Evolutionary conservation across 2,329 filamentous ascomycete genomes (phyloP), one percentile per base, ranked within the genome.

Genomic region (Coniochaeta prunicola): DNA sequence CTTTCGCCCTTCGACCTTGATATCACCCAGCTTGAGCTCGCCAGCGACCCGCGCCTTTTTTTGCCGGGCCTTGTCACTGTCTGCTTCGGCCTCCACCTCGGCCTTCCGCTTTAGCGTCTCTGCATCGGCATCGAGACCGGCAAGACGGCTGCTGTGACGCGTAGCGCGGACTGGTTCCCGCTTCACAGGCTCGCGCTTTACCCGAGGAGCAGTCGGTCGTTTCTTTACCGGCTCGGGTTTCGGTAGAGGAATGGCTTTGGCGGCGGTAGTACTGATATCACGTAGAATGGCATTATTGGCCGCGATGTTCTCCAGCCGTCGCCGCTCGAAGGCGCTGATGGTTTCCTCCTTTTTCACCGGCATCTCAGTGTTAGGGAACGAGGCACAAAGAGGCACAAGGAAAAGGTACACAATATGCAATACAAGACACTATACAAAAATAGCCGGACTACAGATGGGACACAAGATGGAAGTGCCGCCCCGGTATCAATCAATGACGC

Each of bases 261-360:
- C 88, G 0, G 90, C 86, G 0, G 88, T 82, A 2, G 85, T 84
- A 1, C 89, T 87, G 1, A 96, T 82, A 60, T 92, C 88, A 60
- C 89, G 89, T 0, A 97, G 74, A 0, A 96, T 70, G 0, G 88
- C 90, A 72, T 93, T 88, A 66, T 96, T 94, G 58, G 90, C 87
- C 0, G 88, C 90, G 42, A 96, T 96, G 64, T 96, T 96, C 61
- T 92, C 91, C 17, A 91, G 83, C 0, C 92, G 83, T 65, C 90
- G 86, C 66, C 87, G 86, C 78, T 96, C 92, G 73, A 96, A 97
- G 40, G 91, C 90, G 73, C 90, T 96, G 66, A 96, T 77, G 36
- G 36, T 28, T 8, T 82, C 82, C 31, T 76, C 70, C 45, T 72
- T 75, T 17, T 74, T 73, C 1, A 75, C 69, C 1, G 80, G 71